A percentile compares a stretch with the other conserved stretches of the same genome.
These are phyloP conservation scores for Amyloporia xantha DNA, from an alignment of 768 basidiomycete genomes.

Conservation along the genomic window DNA sequence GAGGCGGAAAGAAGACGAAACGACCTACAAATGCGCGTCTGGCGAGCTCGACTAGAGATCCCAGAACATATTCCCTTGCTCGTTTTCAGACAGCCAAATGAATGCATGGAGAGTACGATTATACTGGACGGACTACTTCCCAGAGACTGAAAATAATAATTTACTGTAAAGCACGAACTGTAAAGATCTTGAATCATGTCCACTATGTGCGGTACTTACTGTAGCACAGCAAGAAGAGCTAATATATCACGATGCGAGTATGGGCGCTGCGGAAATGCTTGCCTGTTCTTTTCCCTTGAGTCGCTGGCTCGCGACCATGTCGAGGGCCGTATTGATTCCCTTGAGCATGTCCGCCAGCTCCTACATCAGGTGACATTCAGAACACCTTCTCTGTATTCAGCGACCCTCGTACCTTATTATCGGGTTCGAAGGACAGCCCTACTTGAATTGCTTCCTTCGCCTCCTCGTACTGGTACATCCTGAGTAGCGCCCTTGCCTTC, in stretches of 20 bases:
- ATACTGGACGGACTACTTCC: constrained; percentile 18
- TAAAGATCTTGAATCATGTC: neutral
- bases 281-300: neutral
- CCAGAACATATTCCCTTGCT: constrained; percentile 52
- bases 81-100: constrained; percentile 59
- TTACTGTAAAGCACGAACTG: neutral
- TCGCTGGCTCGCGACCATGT: neutral
- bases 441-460: constrained; percentile 77
- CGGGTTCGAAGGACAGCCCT: constrained; percentile 81
- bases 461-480: constrained; percentile 59
- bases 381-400: neutral
- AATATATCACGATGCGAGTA: constrained; percentile 15
- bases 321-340: constrained; percentile 10
- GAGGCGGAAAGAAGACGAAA: constrained; percentile 50
- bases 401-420: constrained; percentile 40
- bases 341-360: constrained; percentile 18
- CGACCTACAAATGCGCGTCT: constrained; percentile 60
- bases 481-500: constrained; percentile 83
- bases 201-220: constrained; percentile 10
- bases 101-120: constrained; percentile 57
- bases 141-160: neutral
- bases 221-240: constrained; percentile 7
- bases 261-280: neutral
- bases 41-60: constrained; percentile 52
- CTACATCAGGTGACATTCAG: constrained; percentile 1